Percentiles rank a stretch among this genome's conserved stretches.
These are phyloP conservation scores for Metschnikowia amazonensis DNA, from an alignment of 805 yeast species.

Conservation along the genomic window DNA sequence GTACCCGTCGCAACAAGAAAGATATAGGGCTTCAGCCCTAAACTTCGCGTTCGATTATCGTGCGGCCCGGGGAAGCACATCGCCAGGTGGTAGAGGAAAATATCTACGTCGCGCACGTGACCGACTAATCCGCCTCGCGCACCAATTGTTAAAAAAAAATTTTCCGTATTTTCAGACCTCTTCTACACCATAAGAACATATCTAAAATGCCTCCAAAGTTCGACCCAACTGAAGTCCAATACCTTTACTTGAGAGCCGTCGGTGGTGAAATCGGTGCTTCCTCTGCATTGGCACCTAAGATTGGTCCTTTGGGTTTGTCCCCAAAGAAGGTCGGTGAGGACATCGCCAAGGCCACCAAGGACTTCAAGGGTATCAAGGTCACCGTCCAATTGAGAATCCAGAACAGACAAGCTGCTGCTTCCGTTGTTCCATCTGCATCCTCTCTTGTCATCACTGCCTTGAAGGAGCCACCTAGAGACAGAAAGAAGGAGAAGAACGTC, in stretches of 20 bases:
- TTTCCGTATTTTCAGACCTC: conserved; percentile 12
- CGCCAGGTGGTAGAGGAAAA: neutral
- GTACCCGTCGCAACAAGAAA: neutral
- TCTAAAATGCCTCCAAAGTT: conserved; percentile 90
- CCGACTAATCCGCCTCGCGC: conserved; percentile 10
- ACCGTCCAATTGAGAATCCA: conserved; percentile 98
- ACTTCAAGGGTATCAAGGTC: conserved; percentile 98
- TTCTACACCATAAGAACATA: conserved; percentile 15
- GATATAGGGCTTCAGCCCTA: conserved; percentile 22
- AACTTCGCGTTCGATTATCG: neutral
- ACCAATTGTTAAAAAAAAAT: conserved; percentile 13
- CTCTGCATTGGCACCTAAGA: conserved; percentile 99
- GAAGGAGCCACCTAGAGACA: conserved; percentile 99
- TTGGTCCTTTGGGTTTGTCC: conserved; percentile 99
- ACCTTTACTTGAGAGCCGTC: conserved; percentile 98
- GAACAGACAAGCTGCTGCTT: conserved; percentile 99
- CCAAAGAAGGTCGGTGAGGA: conserved; percentile 99
- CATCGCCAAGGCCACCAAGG: conserved; percentile 99
- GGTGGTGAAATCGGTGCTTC: conserved; percentile 99
- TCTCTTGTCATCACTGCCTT: conserved; percentile 98
- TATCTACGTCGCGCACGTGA: conserved; percentile 14
- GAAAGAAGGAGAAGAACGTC: conserved; percentile 99
- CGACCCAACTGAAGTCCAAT: conserved; percentile 98
- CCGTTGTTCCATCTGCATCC: conserved; percentile 99
- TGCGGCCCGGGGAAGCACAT: neutral